Conservation (phyloP, 768 basidiomycete species). For the Zangia roseola region DNA sequence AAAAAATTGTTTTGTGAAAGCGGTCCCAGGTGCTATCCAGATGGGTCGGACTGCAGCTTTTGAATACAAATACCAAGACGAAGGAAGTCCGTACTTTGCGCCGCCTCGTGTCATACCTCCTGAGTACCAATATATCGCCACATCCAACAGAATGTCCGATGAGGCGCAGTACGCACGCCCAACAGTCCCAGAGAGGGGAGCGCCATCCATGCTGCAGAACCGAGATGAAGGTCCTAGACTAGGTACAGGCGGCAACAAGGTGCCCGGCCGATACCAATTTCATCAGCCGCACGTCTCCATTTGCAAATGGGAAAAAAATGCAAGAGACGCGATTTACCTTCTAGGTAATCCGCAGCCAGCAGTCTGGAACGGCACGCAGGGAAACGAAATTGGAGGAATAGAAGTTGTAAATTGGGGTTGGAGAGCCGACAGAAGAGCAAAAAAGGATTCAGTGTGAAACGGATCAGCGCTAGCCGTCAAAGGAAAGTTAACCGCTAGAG, state of each 20-base stretch:
- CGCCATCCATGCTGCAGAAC: background rate
- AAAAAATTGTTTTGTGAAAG: background rate
- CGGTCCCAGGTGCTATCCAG: background rate
- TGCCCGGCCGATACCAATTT: constrained; percentile 1
- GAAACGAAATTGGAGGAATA: constrained; percentile 1
- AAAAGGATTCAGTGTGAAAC: background rate
- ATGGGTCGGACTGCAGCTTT: constrained; percentile 3
- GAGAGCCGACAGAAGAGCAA: background rate
- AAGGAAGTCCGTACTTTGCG: constrained; percentile 18
- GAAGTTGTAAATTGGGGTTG: constrained; percentile 6
- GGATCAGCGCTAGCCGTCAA: constrained; percentile 13
- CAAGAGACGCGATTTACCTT: constrained; percentile 40
- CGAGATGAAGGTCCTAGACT: constrained; percentile 8
- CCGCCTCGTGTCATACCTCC: background rate
- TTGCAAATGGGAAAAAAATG: constrained; percentile 14
- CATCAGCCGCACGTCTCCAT: constrained; percentile 12
- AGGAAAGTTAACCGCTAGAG: background rate
- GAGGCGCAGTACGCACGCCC: background rate
- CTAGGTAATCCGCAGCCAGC: constrained; percentile 65
- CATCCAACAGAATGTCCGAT: background rate
- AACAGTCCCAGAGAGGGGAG: background rate
- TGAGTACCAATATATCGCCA: constrained; percentile 4
- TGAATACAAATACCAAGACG: constrained; percentile 1
- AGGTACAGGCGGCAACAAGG: constrained; percentile 3
- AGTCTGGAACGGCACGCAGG: constrained; percentile 37